Conservation (phyloP, 805 yeast genomes). For the Suhomyces sp. region DNA sequence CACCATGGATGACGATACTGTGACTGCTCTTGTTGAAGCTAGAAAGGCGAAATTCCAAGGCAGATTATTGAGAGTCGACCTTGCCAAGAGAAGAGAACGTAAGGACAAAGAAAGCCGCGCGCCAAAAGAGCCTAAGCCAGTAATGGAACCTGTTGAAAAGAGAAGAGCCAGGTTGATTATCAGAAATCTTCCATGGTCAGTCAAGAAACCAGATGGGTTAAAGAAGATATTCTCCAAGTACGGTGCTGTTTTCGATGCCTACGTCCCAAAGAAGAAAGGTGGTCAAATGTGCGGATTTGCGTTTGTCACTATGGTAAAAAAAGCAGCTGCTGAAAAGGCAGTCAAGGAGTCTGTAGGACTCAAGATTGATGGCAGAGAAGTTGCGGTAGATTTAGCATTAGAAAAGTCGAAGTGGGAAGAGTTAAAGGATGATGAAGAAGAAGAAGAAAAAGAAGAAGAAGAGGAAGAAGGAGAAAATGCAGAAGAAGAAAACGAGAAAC, state of each 20-base stretch:
- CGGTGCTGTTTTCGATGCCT: conserved; percentile 86
- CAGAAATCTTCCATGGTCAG: conserved; percentile 95
- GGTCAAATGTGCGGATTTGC: conserved; percentile 95
- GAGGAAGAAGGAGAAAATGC: conserved; percentile 38
- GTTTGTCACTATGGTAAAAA: conserved; percentile 84
- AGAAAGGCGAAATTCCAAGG: conserved; percentile 65
- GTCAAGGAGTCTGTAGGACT: conserved; percentile 71
- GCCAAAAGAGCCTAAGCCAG: conserved; percentile 7
- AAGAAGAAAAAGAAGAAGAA: conserved; percentile 39
- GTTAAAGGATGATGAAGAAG: conserved; percentile 37
- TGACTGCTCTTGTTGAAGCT: conserved; percentile 65
- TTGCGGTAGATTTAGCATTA: conserved; percentile 91
- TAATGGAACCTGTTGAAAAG: conserved; percentile 51
- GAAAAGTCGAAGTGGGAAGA: conserved; percentile 83
- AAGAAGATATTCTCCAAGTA: conserved; percentile 67
- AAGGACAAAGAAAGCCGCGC: conserved; percentile 19
- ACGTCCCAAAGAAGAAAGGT: conserved; percentile 82
- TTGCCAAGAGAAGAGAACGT: conserved; percentile 92
- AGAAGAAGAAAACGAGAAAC: conserved; percentile 39
- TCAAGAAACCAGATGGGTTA: conserved; percentile 71
- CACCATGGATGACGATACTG: conserved; percentile 78
- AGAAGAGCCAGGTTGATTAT: conserved; percentile 84
- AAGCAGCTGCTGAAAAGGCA: conserved; percentile 74
- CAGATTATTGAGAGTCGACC: conserved; percentile 68
- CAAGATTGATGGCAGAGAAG: conserved; percentile 84